Conservation (phyloP, 2,329 filamentous ascomycete species). For the Truncatella angustata region DNA sequence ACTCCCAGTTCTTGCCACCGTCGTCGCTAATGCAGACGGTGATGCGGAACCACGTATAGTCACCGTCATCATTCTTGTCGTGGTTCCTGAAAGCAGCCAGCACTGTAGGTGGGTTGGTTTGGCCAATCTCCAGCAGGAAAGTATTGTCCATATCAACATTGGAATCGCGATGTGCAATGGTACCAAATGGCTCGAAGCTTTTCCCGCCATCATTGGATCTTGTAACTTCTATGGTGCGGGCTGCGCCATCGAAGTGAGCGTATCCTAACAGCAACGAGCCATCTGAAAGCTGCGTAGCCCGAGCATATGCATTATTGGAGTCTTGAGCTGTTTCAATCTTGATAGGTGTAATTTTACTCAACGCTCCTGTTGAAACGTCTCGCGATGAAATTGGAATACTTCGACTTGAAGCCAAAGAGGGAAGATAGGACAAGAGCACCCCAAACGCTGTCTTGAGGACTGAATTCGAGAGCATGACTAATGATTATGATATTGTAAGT, state of each 20-base stretch:
- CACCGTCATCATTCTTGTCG: constrained; percentile 31
- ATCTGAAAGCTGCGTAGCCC: constrained; percentile 34
- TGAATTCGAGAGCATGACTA: neutral
- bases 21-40: constrained; percentile 28
- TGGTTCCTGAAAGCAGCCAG: constrained; percentile 43
- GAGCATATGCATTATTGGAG: constrained; percentile 35
- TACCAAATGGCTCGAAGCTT: constrained; percentile 32
- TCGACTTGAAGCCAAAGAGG: neutral
- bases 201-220: constrained; percentile 34
- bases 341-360: neutral
- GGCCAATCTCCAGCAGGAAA: constrained; percentile 34
- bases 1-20: constrained; percentile 33
- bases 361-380: neutral
- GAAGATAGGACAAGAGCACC: constrained; percentile 4
- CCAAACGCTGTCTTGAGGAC: neutral
- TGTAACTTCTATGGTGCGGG: constrained; percentile 30
- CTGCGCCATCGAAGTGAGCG: constrained; percentile 28
- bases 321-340: neutral
- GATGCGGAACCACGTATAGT: constrained; percentile 35
- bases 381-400: neutral
- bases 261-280: constrained; percentile 37
- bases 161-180: constrained; percentile 30
- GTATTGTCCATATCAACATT: constrained; percentile 38
- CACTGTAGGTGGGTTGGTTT: constrained; percentile 23
- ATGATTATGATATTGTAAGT: neutral